phyloP scores from a whole-genome alignment of 306 rosid genomes.

The Dryas alaskensis region DNA sequence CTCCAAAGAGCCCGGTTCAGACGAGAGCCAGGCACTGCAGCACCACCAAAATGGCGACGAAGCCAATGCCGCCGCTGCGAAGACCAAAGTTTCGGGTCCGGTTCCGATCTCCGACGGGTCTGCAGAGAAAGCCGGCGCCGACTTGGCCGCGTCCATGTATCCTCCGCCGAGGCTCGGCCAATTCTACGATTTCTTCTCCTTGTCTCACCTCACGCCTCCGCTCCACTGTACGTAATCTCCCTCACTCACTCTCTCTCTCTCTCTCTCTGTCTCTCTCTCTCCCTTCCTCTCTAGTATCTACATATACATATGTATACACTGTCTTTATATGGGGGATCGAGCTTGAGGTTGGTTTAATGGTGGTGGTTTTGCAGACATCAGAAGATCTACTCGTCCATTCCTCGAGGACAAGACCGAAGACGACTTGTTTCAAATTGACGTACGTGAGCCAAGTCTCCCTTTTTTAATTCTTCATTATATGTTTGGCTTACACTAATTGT shows the following conservation, averaged over 20 bases:
- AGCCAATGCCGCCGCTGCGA: constrained; percentile 5
- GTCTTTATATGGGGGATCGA: neutral
- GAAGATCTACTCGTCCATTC: constrained; percentile 86
- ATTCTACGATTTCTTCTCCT: constrained; percentile 88
- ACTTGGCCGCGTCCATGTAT: constrained; percentile 59
- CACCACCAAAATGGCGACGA: neutral
- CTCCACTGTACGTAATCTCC: constrained; percentile 58
- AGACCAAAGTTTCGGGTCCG: constrained; percentile 6
- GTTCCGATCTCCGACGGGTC: constrained; percentile 17
- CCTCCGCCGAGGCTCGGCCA: constrained; percentile 85
- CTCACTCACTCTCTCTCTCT: neutral
- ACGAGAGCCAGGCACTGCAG: constrained; percentile 27
- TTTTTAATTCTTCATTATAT: too few species aligned
- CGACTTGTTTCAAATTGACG: constrained; percentile 95
- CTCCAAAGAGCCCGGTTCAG: constrained; percentile 36
- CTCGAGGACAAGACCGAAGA: constrained; percentile 81
- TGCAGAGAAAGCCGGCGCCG: constrained; percentile 38
- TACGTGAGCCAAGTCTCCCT: constrained; percentile 14
- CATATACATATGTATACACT: too few species aligned
- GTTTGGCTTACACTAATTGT: too few species aligned
- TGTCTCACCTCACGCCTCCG: constrained; percentile 84
- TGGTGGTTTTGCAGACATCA: constrained; percentile 58
- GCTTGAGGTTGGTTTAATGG: constrained; percentile 2
- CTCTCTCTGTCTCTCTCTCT: neutral
- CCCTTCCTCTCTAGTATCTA: too few species aligned